These are phyloP conservation scores for Rheum nobile DNA, from an alignment of 148 eudicot genomes.

Conservation along the genomic window DNA sequence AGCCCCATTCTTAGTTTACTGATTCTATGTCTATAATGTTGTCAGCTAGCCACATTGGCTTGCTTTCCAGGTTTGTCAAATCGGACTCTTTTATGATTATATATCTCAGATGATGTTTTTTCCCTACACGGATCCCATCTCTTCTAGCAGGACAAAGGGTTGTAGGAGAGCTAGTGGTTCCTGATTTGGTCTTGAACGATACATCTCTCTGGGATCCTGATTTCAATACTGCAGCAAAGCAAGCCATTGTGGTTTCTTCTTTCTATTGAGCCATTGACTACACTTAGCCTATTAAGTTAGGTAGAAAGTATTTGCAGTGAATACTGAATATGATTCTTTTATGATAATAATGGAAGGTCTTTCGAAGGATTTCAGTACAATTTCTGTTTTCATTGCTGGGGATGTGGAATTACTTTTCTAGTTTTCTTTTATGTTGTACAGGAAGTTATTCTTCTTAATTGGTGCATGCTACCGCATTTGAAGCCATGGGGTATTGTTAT, in stretches of 20 bases:
- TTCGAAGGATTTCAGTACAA: not conserved
- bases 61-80: too few species aligned
- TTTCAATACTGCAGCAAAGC: too few species aligned
- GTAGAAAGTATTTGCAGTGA: not conserved
- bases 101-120: too few species aligned
- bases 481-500: constrained; percentile 91
- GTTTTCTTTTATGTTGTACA: constrained; percentile 15
- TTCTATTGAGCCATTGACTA: not conserved
- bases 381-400: not conserved
- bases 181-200: too few species aligned
- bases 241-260: not conserved
- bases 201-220: too few species aligned
- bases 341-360: not conserved
- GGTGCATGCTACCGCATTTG: constrained; percentile 85
- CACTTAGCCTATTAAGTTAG: not conserved
- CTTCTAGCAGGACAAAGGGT: too few species aligned
- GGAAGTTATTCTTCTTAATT: constrained; percentile 66
- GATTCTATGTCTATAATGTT: too few species aligned
- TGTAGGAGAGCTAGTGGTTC: too few species aligned
- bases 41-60: too few species aligned
- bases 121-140: too few species aligned
- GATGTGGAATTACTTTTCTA: not conserved
- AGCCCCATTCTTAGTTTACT: too few species aligned
- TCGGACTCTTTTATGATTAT: too few species aligned
- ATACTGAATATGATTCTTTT: not conserved